Base-by-base conservation (phyloP, 108 stramenopile genomes). In the Seminavis robusta region DNA sequence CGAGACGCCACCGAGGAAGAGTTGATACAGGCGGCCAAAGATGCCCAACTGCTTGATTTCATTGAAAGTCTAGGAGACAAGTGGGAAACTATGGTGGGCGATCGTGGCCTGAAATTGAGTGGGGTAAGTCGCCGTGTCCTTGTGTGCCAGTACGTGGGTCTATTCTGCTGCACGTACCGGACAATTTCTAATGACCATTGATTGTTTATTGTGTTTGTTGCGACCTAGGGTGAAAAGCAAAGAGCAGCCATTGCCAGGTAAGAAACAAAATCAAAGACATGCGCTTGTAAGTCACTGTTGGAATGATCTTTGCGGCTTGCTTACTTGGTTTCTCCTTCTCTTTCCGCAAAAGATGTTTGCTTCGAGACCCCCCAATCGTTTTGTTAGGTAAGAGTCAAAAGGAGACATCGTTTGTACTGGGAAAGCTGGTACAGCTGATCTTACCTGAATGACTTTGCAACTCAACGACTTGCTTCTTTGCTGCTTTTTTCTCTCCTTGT, bases 81-180 rank as follows among this genome's bases (percentile, higher is more conserved):
- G 9, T 96, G 87, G 80, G 92, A 98, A n/a, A 96, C 97, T 0
- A 56, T 84, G 51, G 97, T 99, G 23, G 98, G 98, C 24, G 98
- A 99, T 58, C 85, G 98, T 0, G 98, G 98, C 11, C 55, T 97
- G 48, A 96, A 97, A 53, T 77, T 99, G 5, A 72, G 68, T 56
- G n/a, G n/a, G n/a, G n/a, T n/a, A n/a, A n/a, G 94, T 88, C 5
- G 89, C 80, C 2, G 69, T 79, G 1, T 39, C 36, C 21, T 40
- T 4, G 2, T 21, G n/a, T 15, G 1, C 17, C 1, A 37, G 8
- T 39, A 17, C 24, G 21, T 39, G 21, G 11, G 13, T 39, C 24
- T 39, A 38, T 20, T 3, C 27, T 56, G 55, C 24, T 15, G 9
- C 8, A n/a, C 24, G 24, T 30, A 27, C 19, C 16, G 8, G 8